Evolutionary conservation across 2,329 filamentous ascomycete genomes (phyloP).

Genomic region (Microdochium bolleyi): DNA sequence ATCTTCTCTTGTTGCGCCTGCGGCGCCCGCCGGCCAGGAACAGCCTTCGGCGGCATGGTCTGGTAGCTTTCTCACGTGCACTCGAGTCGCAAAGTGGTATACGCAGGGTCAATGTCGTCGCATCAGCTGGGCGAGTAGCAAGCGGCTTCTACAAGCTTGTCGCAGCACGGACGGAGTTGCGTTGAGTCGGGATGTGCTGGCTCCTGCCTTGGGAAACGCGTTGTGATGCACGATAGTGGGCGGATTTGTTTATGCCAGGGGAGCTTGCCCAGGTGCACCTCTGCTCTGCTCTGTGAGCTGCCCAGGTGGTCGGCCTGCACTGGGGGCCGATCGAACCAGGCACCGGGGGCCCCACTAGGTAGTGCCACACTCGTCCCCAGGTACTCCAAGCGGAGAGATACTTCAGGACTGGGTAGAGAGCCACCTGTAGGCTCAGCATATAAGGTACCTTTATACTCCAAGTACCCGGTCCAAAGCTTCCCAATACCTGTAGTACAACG

Average conservation of each 20-base stretch:
- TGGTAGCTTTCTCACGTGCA: constrained; percentile 1
- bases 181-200: background rate
- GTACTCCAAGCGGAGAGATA: no score
- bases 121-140: background rate
- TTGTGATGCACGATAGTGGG: background rate
- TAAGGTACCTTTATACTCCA: no score
- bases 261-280: background rate
- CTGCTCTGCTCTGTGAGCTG: background rate
- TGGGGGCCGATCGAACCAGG: no score
- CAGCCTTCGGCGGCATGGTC: constrained; percentile 29
- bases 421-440: no score
- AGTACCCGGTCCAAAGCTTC: no score
- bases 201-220: background rate
- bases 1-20: constrained; percentile 35
- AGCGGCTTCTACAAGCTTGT: background rate
- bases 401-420: no score
- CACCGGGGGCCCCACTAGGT: no score
- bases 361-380: no score
- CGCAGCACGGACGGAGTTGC: background rate
- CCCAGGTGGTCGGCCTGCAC: no score
- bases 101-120: background rate
- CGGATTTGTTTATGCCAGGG: background rate
- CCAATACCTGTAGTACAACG: no score
- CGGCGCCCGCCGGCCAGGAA: constrained; percentile 24
- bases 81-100: background rate